phyloP scores from a whole-genome alignment of 441 rosid species.

The Erodium chrysanthum region DNA sequence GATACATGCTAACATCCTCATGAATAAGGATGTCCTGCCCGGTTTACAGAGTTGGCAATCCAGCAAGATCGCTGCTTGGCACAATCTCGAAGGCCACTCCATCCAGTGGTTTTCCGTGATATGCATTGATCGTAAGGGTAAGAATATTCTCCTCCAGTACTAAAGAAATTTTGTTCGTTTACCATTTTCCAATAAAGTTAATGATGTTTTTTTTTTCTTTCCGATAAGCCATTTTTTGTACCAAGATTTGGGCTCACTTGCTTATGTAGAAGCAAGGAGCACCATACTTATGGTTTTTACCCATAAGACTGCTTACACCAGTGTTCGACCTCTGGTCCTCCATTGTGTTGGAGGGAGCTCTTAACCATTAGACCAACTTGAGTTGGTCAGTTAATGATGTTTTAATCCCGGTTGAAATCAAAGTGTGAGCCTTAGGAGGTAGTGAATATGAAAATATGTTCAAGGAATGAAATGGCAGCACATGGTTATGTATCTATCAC shows the following conservation, averaged over 20 bases:
- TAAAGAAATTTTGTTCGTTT: neutral
- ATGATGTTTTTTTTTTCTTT: neutral
- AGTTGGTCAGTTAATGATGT: neutral
- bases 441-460: neutral
- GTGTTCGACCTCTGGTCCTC: too few relatives aligned
- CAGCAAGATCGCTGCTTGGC: conserved; percentile 81
- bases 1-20: conserved; percentile 54
- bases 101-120: conserved; percentile 81
- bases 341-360: too few relatives aligned
- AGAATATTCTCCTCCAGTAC: conserved; percentile 12
- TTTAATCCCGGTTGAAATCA: neutral
- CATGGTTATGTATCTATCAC: neutral
- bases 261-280: too few relatives aligned
- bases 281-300: too few relatives aligned
- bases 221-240: too few relatives aligned
- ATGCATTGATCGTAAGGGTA: conserved; percentile 83
- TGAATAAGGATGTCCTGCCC: conserved; percentile 71
- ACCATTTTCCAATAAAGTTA: neutral
- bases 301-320: too few relatives aligned
- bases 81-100: conserved; percentile 79
- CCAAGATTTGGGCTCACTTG: too few relatives aligned
- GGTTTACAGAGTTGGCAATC: conserved; percentile 83
- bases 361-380: too few relatives aligned
- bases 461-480: neutral
- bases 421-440: too few relatives aligned